phyloP scores from a whole-genome alignment of 805 yeast species.

The Candida nonsorbophila region DNA sequence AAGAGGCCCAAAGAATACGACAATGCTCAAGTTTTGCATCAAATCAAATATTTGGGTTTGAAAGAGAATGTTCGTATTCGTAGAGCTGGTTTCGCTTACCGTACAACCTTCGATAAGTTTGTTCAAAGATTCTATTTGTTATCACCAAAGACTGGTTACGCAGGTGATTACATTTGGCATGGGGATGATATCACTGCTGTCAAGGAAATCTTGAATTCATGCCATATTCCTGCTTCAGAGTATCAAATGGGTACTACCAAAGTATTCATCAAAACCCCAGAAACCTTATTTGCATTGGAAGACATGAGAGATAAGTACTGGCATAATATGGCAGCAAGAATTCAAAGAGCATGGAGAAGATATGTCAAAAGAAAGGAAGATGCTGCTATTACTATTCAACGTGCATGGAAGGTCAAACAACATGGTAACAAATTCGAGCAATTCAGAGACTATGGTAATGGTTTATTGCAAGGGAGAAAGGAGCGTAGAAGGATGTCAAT shows the following conservation, averaged over 20 bases:
- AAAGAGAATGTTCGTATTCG: conserved; percentile 96
- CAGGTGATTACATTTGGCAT: conserved; percentile 61
- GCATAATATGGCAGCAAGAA: conserved; percentile 97
- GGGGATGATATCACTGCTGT: conserved; percentile 54
- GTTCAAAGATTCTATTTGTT: conserved; percentile 89
- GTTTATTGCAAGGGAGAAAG: conserved; percentile 65
- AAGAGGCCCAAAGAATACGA: conserved; percentile 89
- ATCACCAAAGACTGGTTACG: conserved; percentile 88
- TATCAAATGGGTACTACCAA: conserved; percentile 89
- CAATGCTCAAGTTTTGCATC: conserved; percentile 85
- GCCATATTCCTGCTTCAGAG: conserved; percentile 71
- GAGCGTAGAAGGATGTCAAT: conserved; percentile 87
- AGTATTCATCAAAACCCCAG: conserved; percentile 95
- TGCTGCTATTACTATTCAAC: conserved; percentile 78
- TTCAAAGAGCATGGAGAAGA: conserved; percentile 95
- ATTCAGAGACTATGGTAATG: conserved; percentile 78
- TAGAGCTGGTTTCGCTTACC: conserved; percentile 97
- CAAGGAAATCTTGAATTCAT: conserved; percentile 42
- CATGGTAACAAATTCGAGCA: conserved; percentile 82
- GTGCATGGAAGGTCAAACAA: conserved; percentile 72
- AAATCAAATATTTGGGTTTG: conserved; percentile 90
- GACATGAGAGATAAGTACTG: conserved; percentile 95
- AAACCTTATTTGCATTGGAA: conserved; percentile 90
- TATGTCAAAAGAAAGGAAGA: conserved; percentile 76
- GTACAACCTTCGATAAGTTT: conserved; percentile 94